Evolutionary conservation across 2,329 filamentous ascomycete genomes (phyloP).

Genomic region (Diaporthe destruens): DNA sequence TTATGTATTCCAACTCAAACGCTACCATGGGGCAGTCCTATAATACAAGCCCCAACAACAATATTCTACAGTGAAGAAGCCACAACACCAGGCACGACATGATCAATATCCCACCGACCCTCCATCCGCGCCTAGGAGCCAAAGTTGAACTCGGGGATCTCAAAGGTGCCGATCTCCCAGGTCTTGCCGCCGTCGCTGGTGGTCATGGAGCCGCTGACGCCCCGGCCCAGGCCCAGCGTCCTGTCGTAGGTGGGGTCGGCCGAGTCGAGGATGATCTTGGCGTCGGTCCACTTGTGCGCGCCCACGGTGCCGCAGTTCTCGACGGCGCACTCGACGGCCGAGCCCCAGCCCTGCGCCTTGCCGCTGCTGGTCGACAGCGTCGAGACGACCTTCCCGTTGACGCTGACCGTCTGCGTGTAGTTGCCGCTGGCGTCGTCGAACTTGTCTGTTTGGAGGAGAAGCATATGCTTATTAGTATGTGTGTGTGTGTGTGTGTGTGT

Average conservation of each 20-base stretch:
- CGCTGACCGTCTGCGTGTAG: slow-evolving; percentile 55
- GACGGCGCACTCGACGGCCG: slow-evolving; percentile 72
- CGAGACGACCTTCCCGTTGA: slow-evolving; percentile 53
- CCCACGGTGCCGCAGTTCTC: slow-evolving; percentile 75
- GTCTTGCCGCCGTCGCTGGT: slow-evolving; percentile 38
- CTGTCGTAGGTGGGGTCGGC: slow-evolving; percentile 38
- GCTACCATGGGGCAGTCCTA: neutral
- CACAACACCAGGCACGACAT: neutral
- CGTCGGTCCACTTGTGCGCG: slow-evolving; percentile 41
- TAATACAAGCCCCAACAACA: slow-evolving; percentile 14
- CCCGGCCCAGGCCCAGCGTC: slow-evolving; percentile 33
- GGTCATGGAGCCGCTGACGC: slow-evolving; percentile 37
- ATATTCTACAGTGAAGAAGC: slow-evolving; percentile 23
- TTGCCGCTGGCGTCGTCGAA: slow-evolving; percentile 53
- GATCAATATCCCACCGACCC: neutral
- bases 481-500: neutral
- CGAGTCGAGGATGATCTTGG: slow-evolving; percentile 39
- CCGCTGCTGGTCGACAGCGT: slow-evolving; percentile 59
- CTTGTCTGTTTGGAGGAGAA: slow-evolving; percentile 12
- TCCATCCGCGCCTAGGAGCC: slow-evolving; percentile 4
- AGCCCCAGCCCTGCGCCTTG: slow-evolving; percentile 58
- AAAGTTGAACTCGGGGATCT: slow-evolving; percentile 39
- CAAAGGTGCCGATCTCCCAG: slow-evolving; percentile 41
- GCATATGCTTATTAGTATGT: neutral
- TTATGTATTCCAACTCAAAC: slow-evolving; percentile 15